Conservation (phyloP, 2,329 filamentous ascomycete species). For the Phaeosphaeria sp. region DNA sequence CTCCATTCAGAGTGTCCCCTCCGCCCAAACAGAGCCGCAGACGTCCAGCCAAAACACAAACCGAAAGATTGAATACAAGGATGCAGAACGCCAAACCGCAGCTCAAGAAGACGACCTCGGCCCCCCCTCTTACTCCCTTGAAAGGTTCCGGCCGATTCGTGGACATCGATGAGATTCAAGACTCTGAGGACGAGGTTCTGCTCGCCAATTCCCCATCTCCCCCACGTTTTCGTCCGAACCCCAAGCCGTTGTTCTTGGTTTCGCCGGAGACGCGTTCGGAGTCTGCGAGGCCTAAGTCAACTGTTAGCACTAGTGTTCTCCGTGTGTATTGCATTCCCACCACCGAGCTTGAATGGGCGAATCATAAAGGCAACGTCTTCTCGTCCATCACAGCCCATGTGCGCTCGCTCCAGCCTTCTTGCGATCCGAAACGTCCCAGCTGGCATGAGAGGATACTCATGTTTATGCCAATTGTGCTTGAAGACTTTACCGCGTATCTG, state of each 20-base stretch:
- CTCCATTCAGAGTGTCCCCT: conserved; percentile 6
- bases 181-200: conserved; percentile 46
- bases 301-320: background rate
- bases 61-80: conserved; percentile 6
- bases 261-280: conserved; percentile 1
- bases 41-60: conserved; percentile 25
- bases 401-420: conserved; percentile 50
- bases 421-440: conserved; percentile 57
- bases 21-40: conserved; percentile 20
- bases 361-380: conserved; percentile 51
- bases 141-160: conserved; percentile 33
- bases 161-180: conserved; percentile 48
- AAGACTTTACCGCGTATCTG: conserved; percentile 84
- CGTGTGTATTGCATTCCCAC: conserved; percentile 23
- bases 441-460: conserved; percentile 95
- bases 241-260: conserved; percentile 24
- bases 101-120: background rate
- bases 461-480: conserved; percentile 88
- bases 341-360: conserved; percentile 37
- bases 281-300: background rate
- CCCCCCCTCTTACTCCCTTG: conserved; percentile 17
- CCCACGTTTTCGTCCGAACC: conserved; percentile 29
- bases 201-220: conserved; percentile 43
- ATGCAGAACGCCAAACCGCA: background rate
- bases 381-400: conserved; percentile 58